Evolutionary conservation across 2,329 filamentous ascomycete genomes (phyloP), one percentile per base, ranked within the genome.

Genomic region (Botrytis elliptica): DNA sequence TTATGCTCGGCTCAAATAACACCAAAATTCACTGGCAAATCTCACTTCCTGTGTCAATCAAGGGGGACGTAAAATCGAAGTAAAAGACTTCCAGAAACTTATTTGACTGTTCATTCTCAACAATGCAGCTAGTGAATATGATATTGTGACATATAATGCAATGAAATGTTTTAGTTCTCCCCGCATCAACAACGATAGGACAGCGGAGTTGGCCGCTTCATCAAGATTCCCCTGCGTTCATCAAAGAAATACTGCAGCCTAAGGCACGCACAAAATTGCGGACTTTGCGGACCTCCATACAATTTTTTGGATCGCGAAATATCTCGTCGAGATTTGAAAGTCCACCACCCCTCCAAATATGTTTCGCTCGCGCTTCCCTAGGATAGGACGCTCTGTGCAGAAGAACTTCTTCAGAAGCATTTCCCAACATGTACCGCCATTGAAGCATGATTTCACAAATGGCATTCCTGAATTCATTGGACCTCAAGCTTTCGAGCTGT

Each of bases 401-500:
- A 71, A 33, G 42, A 57, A 25, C 46, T 67, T 72, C 60, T n/a
- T 20, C 20, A 71, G 59, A n/a, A 57, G 62, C 44, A 59, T 55
- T 44, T 49, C 33, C 6, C 36, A 64, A 4, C 14, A 67, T 4
- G 14, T 55, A 7, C 86, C 86, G n/a, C 69, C 79, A 55, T 83
- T 89, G 76, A 79, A 78, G 49, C 84, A 87, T 73, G 81, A 85
- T 77, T 86, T 83, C 83, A 77, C 77, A 14, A 74, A 86, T 63
- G 88, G 86, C 74, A 86, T 97, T 9, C 88, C 89, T n/a, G 89
- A 89, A 22, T 86, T 98, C 75, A 86, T 97, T 81, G 90, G 90
- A 44, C 82, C 86, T 2, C 85, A 88, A 69, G 93, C 89, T 72
- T 97, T 93, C 83, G 84, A 91, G 73, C 87, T 93, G 72, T 91